phyloP scores from a whole-genome alignment of 805 yeast genomes.

The Teunomyces stri region DNA sequence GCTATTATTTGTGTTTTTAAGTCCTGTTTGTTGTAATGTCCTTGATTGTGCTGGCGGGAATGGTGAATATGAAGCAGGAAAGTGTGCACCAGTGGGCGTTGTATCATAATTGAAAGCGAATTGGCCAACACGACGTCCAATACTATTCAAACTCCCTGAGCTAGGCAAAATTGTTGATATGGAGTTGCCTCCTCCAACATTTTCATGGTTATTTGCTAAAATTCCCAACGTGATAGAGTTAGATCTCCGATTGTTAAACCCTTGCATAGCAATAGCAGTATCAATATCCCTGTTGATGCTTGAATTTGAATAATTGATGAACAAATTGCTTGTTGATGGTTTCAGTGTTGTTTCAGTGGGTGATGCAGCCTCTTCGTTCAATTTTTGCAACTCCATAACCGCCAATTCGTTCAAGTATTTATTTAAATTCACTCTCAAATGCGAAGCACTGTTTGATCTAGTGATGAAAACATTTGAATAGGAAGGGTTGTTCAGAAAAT shows the following conservation, averaged over 20 bases:
- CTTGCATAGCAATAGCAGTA: slow-evolving; percentile 4
- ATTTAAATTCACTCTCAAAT: slow-evolving; percentile 14
- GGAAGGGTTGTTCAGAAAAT: slow-evolving; percentile 1
- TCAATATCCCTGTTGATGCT: slow-evolving; percentile 7
- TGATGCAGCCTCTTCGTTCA: slow-evolving; percentile 3
- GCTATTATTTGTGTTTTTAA: neutral
- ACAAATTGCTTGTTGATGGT: neutral
- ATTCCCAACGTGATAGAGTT: slow-evolving; percentile 21
- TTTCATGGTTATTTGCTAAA: slow-evolving; percentile 8
- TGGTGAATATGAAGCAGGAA: slow-evolving; percentile 6
- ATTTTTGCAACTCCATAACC: slow-evolving; percentile 11
- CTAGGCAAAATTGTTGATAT: neutral
- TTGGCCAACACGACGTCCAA: neutral
- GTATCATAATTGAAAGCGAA: slow-evolving; percentile 1
- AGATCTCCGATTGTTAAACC: slow-evolving; percentile 11
- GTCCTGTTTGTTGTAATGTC: slow-evolving; percentile 1
- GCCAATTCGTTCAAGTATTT: slow-evolving; percentile 13
- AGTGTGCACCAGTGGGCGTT: neutral
- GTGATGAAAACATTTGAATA: slow-evolving; percentile 2
- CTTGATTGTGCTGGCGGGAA: slow-evolving; percentile 13
- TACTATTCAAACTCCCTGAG: neutral
- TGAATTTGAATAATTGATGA: slow-evolving; percentile 9
- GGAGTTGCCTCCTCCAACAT: neutral
- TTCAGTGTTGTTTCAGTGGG: neutral
- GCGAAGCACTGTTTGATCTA: slow-evolving; percentile 12